Base-by-base conservation (phyloP, 2,329 filamentous ascomycete species). In the Bipolaris sorokiniana region DNA sequence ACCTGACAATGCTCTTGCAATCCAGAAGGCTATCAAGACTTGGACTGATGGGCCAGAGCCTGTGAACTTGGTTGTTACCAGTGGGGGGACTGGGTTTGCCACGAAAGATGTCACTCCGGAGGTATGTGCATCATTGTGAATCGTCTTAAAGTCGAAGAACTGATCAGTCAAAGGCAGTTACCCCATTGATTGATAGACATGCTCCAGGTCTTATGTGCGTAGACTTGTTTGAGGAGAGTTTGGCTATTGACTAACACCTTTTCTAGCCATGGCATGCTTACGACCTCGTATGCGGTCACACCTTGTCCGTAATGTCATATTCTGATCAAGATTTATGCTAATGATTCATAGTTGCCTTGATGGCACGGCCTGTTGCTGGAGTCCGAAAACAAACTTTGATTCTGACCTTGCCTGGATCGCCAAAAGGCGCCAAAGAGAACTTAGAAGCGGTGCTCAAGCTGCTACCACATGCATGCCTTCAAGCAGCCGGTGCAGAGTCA, bases 371-470 rank as follows among this genome's bases (percentile, higher is more conserved):
- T 4, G 90, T 96, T 11, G 95, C 95, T 20, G 95, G 95, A 3
- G 88, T 96, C 2, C 84, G 95, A 31, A 88, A 94, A 61, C 87
- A 87, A 58, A 89, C 91, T 0, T 77, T 99, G 50, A 90, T 99
- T 22, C 79, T 97, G 60, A 99, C 95, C 0, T 81, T 99, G 3
- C 95, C 95, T 0, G 95, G 95, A 1, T 98, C 94, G 0, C 95
- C 95, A 0, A 98, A 98, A 75, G 95, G 93, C 1, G 95, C 95
- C 7, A 91, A 88, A 70, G 95, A 99, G 79, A 99, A 98, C 71
- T 84, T 99, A 0, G 88, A 95, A 70, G 88, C 93, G 1, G 83
- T 99, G 6, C 80, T 99, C 60, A 96, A 92, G 72, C 87, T 94
- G n/a, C 79, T 99, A 5, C 93, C 94, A 0, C 95, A 99, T 77